Base-by-base conservation (phyloP, 208 protist genomes). In the Porcisia deanei region DNA sequence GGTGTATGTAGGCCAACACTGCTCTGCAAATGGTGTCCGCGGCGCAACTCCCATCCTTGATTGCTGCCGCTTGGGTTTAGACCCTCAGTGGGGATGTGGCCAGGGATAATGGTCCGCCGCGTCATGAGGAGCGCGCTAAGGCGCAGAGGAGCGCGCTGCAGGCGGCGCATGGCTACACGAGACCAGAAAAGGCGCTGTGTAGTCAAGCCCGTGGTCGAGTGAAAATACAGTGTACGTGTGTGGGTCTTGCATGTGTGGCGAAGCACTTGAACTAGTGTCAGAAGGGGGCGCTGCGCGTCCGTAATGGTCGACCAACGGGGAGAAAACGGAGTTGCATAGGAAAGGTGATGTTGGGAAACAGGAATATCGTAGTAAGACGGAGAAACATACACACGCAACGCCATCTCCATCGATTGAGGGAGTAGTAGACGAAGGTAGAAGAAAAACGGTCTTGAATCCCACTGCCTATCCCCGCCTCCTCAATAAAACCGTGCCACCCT, bases 1-100 rank as follows among this genome's bases (percentile, higher is more conserved):
- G 88, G 74, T 3, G 75, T 84, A 80, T 94, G 90, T 30, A 94
- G 83, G 7, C 90, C 90, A 0, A 92, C 80, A 64, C 88, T 94
- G 76, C 85, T 93, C 53, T 92, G 85, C 52, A 96, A 78, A 71
- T 94, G 92, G 47, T 96, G 92, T 12, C 87, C 88, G 52, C 86
- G 83, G 8, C 83, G 88, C 72, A 94, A 75, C 71, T 89, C 86
- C 87, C 83, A 92, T 2, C 83, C 84, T 25, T 80, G 64, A 2
- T 69, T 16, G 18, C 18, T 63, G 60, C 58, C 55, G 47, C 63
- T 70, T 4, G 77, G 55, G 30, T 58, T 61, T 34, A 9, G 39
- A 45, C 77, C 76, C 34, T 90, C 89, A 14, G 88, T 90, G 12
- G 88, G 89, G 63, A 89, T 83, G 39, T 88, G 81, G 34, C 91